Evolutionary conservation across 176 grass and related monocot species (phyloP), one percentile per base, ranked within the genome.

Genomic region (Carex pumila): DNA sequence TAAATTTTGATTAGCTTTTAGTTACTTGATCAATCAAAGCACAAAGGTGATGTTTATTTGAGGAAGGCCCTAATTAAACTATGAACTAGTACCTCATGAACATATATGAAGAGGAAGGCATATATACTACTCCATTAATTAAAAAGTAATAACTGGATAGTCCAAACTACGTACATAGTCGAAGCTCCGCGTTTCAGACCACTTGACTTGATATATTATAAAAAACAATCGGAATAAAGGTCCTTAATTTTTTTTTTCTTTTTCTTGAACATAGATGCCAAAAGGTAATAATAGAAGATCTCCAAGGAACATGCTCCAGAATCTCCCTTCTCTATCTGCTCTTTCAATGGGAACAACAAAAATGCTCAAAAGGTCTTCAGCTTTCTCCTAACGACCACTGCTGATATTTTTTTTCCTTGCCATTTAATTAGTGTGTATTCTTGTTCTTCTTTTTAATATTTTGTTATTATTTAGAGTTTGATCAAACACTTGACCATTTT

Each of bases 171-270:
- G 12, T 17, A 25, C 47, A 29, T 17, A 25, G 30, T 82, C 80
- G 80, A 82, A 66, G 37, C 37, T 67, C 80, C 80, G 61, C 80
- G 21, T 82, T 65, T 67, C 61, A 67, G 12, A 21, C 10, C 61
- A 49, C 10, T 66, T 18, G 49, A 53, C 39, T 50, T 58, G 19
- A 19, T 67, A 66, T 67, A 66, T 49, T 12, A 65, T 12, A 17
- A 39, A 62, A 64, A 54, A 43, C 19, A 19, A 81, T 61, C 37
- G 17, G 80, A 82, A 82, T 82, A 82, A 82, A 82, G 80, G 60
- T 82, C 29, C 61, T 43, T 13, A 30, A 67, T 30, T 53, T 47
- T 39, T 45, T 41, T 1, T 41, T 43, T 25, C 25, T 82, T 29
- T 61, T 81, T 45, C 54, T 13, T 41, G 17, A 63, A 47, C 25